A percentile compares a stretch with the other conserved stretches of the same genome.
phyloP scores from a whole-genome alignment of 2,329 filamentous ascomycete species.

The Aspergillus japonicus region DNA sequence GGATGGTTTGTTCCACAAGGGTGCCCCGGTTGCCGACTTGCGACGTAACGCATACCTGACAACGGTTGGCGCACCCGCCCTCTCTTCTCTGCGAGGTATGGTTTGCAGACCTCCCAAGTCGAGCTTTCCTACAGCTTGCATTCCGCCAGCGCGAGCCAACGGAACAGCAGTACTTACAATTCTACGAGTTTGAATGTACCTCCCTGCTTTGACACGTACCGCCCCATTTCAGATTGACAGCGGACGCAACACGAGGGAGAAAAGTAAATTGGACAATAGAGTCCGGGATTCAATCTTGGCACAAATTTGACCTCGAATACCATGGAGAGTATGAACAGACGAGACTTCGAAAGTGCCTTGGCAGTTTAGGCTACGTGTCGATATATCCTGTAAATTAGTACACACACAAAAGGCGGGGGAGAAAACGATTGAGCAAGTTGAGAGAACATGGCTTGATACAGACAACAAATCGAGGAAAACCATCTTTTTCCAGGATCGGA shows the following conservation, averaged over 20 bases:
- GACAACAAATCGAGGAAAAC: conserved; percentile 1
- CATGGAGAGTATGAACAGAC: conserved; percentile 42
- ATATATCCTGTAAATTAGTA: conserved; percentile 10
- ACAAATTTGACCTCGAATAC: conserved; percentile 48
- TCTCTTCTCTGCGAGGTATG: not conserved
- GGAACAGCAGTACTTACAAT: not conserved
- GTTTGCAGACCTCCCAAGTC: not conserved
- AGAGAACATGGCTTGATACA: not conserved
- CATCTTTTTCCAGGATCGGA: conserved; percentile 13
- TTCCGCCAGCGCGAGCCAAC: not conserved
- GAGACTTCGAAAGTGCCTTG: conserved; percentile 48
- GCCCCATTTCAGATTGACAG: conserved; percentile 32
- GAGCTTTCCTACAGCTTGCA: not conserved
- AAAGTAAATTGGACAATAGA: conserved; percentile 21
- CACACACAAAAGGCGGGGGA: not conserved
- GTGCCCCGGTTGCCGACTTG: not conserved
- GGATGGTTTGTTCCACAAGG: not conserved
- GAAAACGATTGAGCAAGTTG: not conserved
- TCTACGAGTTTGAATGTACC: conserved; percentile 36
- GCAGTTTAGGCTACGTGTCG: not conserved
- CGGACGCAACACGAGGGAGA: conserved; percentile 47
- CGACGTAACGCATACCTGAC: not conserved
- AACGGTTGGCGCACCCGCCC: not conserved
- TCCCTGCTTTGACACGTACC: conserved; percentile 47
- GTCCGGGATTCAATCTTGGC: conserved; percentile 38